Conservation (phyloP, 1,284 basidiomycete genomes). For the Rhodofomes roseus region DNA sequence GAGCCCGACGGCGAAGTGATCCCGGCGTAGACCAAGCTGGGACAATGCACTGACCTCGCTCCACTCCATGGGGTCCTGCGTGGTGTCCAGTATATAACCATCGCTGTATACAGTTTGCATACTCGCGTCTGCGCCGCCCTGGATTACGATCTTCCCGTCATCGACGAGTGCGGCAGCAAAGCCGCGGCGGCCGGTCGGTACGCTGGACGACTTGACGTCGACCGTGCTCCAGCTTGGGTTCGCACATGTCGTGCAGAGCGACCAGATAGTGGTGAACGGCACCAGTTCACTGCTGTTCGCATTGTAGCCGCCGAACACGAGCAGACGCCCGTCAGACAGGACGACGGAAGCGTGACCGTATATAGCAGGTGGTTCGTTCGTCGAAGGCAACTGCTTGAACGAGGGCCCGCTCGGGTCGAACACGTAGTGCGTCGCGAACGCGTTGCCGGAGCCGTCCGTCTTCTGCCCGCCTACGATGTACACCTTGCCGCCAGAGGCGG, state of each 20-base stretch:
- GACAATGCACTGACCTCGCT: conserved; percentile 45
- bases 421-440: conserved; percentile 60
- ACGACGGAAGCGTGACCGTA: conserved; percentile 71
- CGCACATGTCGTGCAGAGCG: conserved; percentile 54
- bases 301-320: conserved; percentile 76
- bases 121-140: conserved; percentile 69
- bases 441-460: conserved; percentile 68
- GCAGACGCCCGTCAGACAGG: conserved; percentile 60
- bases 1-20: conserved; percentile 67
- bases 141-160: conserved; percentile 61
- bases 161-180: conserved; percentile 59
- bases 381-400: conserved; percentile 54
- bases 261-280: conserved; percentile 58
- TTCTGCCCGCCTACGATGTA: conserved; percentile 75
- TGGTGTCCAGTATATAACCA: conserved; percentile 72
- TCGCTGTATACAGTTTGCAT: conserved; percentile 59
- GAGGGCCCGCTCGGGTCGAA: conserved; percentile 50
- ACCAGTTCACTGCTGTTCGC: conserved; percentile 45
- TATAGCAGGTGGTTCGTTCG: conserved; percentile 59
- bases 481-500: conserved; percentile 43
- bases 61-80: conserved; percentile 55
- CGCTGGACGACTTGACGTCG: conserved; percentile 32
- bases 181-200: conserved; percentile 63
- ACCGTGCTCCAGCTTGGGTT: conserved; percentile 49
- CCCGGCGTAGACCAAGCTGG: conserved; percentile 57